phyloP scores from a whole-genome alignment of 23 red algal species.

The Gracilaria vermiculophylla region DNA sequence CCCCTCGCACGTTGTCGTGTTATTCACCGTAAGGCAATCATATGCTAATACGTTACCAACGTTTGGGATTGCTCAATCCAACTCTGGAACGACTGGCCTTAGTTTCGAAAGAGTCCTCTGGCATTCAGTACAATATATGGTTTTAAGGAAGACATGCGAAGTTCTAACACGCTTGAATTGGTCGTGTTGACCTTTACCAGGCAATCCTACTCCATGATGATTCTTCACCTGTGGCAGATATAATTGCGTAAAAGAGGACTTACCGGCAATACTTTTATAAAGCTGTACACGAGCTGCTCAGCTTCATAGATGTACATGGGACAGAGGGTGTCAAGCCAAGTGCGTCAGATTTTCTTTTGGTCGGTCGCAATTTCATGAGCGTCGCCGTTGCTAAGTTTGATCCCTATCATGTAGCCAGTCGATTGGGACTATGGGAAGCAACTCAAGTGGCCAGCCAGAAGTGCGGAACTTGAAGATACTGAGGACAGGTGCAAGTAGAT shows the following conservation, averaged over 20 bases:
- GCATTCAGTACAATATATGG: slow-evolving; percentile 14
- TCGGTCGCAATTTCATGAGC: slow-evolving; percentile 22
- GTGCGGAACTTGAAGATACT: background rate
- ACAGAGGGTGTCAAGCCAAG: slow-evolving; percentile 54
- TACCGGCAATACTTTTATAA: slow-evolving; percentile 39
- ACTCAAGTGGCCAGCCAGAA: background rate
- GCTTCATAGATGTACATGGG: slow-evolving; percentile 39
- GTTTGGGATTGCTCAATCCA: slow-evolving; percentile 52
- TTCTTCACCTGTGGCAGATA: slow-evolving; percentile 1
- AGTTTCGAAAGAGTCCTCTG: slow-evolving; percentile 30
- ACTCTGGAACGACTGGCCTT: slow-evolving; percentile 36
- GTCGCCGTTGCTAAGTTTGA: slow-evolving; percentile 51
- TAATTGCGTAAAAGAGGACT: slow-evolving; percentile 36
- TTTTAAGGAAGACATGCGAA: background rate
- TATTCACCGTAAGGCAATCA: no score
- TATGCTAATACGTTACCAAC: slow-evolving; percentile 39
- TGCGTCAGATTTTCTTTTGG: slow-evolving; percentile 22
- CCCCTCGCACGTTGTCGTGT: no score
- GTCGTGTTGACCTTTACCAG: slow-evolving; percentile 14
- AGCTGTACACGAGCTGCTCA: slow-evolving; percentile 25
- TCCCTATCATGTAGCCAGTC: slow-evolving; percentile 9
- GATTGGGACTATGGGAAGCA: slow-evolving; percentile 24
- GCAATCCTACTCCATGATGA: slow-evolving; percentile 48
- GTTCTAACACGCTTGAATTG: background rate
- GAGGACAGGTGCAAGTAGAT: background rate